Base-by-base conservation (phyloP, 1,284 basidiomycete genomes). In the Omphalotus olearius region DNA sequence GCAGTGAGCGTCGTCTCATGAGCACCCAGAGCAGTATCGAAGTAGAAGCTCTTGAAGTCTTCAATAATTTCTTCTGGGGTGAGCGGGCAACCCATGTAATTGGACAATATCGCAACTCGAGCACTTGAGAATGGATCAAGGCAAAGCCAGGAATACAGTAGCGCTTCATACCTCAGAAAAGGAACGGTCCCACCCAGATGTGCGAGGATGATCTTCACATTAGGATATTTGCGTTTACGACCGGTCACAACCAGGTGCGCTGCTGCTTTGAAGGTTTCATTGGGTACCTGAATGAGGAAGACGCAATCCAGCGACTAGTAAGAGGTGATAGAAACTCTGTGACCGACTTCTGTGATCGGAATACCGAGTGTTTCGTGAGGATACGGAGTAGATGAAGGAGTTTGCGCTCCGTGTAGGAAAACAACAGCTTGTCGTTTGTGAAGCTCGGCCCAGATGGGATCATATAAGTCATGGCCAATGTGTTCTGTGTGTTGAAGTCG, bases 241-340 rank as follows among this genome's bases (percentile, higher is more conserved):
- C 83, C 82, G 1, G 82, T 75, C 26, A 88, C 79, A 42, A 88
- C 83, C 42, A 88, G 75, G 62, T 87, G 83, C 1, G 85, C 78
- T 36, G 85, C 85, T 2, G 84, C 86, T 68, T 87, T 88, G 72
- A 79, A 87, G 0, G 87, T 88, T 66, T 89, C 85, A 60, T 85
- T 82, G 10, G 86, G 85, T 0, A 86, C 84, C 85, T 88, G 42
- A 10, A 13, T 13, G 25, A 10, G 33, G 3, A 53, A 48, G 38
- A 43, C 26, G 20, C 17, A 5, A 18, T 36, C 25, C 13, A 25
- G 13, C 6, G 28, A 33, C 17, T n/a, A 3, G 16, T 23, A 14
- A 5, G 23, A 10, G 38, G n/a, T 16, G 17, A 25, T n/a, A 23
- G 18, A 42, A 23, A 38, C 10, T 18, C 10, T 45, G 17, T 3